These are phyloP conservation scores for Agarophyton chilense DNA, from an alignment of 23 red algal genomes.

Conservation along the genomic window DNA sequence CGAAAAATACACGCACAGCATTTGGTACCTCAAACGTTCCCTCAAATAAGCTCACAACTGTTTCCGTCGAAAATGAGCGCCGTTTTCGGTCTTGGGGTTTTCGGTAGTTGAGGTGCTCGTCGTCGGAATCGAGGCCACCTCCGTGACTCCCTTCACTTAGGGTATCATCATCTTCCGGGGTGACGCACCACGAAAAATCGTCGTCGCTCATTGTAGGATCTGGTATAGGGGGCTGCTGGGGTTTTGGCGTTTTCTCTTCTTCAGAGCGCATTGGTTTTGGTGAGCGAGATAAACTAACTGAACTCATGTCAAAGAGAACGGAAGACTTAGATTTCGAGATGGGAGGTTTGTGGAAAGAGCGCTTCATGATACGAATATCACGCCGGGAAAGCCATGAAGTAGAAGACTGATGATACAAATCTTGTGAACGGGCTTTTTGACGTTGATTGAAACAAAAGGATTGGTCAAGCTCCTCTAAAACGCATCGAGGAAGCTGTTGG, in stretches of 20 bases:
- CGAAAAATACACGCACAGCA: neutral
- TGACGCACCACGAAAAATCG: neutral
- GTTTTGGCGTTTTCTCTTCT: neutral
- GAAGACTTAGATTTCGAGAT: neutral
- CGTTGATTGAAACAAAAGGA: neutral
- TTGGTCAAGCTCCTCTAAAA: neutral
- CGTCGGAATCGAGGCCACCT: no score
- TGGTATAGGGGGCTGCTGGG: neutral
- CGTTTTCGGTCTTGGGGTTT: no score
- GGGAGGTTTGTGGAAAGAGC: neutral
- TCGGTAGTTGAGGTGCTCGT: no score
- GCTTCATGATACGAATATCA: neutral
- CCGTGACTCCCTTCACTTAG: no score
- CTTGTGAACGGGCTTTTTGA: neutral
- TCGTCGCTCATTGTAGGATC: neutral
- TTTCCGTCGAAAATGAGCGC: no score
- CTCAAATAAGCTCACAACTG: neutral
- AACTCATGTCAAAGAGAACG: constrained; percentile 4
- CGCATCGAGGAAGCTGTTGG: neutral
- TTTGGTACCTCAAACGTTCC: neutral
- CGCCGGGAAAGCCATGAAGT: neutral
- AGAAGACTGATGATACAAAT: neutral
- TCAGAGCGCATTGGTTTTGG: neutral
- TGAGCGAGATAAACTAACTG: neutral
- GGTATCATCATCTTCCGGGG: no score